These are phyloP conservation scores for Fusarium abutilonis DNA, from an alignment of 2,329 filamentous ascomycete genomes.

Conservation along the genomic window DNA sequence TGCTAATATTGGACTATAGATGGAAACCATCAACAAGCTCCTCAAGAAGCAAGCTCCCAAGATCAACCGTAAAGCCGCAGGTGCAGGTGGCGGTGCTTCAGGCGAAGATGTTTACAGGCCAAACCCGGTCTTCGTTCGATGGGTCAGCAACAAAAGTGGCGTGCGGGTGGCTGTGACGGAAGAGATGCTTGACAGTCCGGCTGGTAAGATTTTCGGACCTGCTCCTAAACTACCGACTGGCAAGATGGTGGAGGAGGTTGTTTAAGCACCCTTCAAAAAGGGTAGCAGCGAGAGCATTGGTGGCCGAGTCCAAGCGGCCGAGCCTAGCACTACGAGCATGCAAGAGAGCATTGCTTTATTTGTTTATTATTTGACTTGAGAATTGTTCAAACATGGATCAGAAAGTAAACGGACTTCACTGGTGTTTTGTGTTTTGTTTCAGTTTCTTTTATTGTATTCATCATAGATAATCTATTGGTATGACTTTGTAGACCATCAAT, in stretches of 20 bases:
- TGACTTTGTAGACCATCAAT: neutral
- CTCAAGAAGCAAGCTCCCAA: constrained; percentile 88
- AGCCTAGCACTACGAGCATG: neutral
- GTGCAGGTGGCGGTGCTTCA: constrained; percentile 49
- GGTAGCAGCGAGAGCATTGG: neutral
- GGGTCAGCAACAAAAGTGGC: constrained; percentile 74
- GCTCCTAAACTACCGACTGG: constrained; percentile 48
- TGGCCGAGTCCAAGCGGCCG: neutral
- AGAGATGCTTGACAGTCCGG: constrained; percentile 72
- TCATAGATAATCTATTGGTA: constrained; percentile 12
- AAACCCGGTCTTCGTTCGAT: constrained; percentile 72
- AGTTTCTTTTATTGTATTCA: neutral
- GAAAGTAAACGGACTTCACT: constrained; percentile 1
- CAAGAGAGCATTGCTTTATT: too few relatives aligned
- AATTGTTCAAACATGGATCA: neutral
- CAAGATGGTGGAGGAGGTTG: constrained; percentile 67
- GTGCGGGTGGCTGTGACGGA: constrained; percentile 71
- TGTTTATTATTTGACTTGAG: neutral
- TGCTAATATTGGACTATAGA: constrained; percentile 58
- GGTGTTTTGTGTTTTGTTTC: constrained; percentile 5
- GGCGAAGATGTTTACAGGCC: constrained; percentile 61
- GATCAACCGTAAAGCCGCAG: constrained; percentile 64
- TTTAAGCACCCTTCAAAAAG: constrained; percentile 40
- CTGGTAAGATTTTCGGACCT: constrained; percentile 66
- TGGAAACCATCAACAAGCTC: constrained; percentile 91